These are phyloP conservation scores for Styphnolobium japonicum DNA, from an alignment of 306 rosid genomes.

Conservation along the genomic window DNA sequence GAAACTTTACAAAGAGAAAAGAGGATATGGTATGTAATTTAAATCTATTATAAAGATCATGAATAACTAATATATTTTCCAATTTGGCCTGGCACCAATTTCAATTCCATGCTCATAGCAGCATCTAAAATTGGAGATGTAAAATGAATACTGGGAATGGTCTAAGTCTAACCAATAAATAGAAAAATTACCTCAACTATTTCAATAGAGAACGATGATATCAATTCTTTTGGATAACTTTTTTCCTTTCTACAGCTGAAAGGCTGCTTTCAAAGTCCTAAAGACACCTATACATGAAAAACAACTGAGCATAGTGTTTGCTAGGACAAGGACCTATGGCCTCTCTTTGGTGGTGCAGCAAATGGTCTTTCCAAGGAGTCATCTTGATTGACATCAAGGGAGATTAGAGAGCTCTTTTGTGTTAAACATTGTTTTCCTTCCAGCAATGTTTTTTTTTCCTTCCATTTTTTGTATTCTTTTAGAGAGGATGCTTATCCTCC, in stretches of 20 bases:
- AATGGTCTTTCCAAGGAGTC: not conserved
- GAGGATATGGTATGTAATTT: not conserved
- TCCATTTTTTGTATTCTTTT: not conserved
- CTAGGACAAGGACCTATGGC: not conserved
- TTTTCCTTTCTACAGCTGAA: not conserved
- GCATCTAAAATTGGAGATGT: not conserved
- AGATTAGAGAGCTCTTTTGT: not conserved
- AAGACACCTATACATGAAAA: not conserved
- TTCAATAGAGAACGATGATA: not conserved
- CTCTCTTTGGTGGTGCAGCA: not conserved
- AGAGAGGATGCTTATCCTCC: not conserved
- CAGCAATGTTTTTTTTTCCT: not conserved
- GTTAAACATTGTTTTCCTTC: not conserved
- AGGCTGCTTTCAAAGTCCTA: not conserved
- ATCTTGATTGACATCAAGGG: not conserved
- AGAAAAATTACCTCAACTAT: not conserved
- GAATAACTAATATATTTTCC: not conserved
- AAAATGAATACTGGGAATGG: not conserved
- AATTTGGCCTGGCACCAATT: not conserved
- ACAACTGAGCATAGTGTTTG: not conserved
- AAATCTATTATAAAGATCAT: not conserved
- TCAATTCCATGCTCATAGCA: not conserved
- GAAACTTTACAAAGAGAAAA: not conserved
- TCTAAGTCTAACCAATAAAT: not conserved
- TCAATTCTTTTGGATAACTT: not conserved